Base-by-base conservation (phyloP, 2,329 filamentous ascomycete species). In the Arthrobotrys iridis region DNA sequence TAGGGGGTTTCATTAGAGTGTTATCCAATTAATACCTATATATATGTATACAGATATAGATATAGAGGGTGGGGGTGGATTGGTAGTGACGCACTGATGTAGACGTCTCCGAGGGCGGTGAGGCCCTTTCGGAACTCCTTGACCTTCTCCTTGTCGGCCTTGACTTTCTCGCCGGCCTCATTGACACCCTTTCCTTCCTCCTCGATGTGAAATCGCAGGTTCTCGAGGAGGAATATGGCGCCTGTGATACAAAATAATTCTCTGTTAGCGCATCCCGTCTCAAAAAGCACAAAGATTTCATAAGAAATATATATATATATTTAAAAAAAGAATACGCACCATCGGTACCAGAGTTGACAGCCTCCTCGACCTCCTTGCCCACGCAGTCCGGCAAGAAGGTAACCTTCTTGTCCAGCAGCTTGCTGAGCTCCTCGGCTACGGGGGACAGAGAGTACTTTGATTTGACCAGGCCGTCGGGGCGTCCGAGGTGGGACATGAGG, bases 401-500 rank as follows among this genome's bases (percentile, higher is more conserved):
- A 80, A 99, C 93, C 80, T 86, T 88, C 86, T 90, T 93, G 82
- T 90, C 88, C 24, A 97, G 88, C 65, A 94, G 89, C 87, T 94
- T 93, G 89, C 96, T 92, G 65, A 97, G 90, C 86, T 96, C 93
- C 77, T 92, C 86, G 30, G 95, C 91, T 78, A 99, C 92, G 77
- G 94, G 93, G 87, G 93, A 89, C 82, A 99, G 87, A 81, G 92
- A 96, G 89, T 95, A 99, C 87, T 99, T 98, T 79, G 88, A 84
- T 85, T 96, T 96, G 82, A 85, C 86, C 83, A 93, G 89, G 83
- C 95, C 95, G 82, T 98, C 91, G 78, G 95, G 95, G 63, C 95
- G 94, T 81, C 95, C 95, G 77, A 99, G 91, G 84, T 99, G 95
- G 82, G 94, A 98, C 95, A 99, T 99, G 82, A 99, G 88, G 81